Evolutionary conservation across 305 asterid species (phyloP).

Genomic region (Ilex paraguariensis): DNA sequence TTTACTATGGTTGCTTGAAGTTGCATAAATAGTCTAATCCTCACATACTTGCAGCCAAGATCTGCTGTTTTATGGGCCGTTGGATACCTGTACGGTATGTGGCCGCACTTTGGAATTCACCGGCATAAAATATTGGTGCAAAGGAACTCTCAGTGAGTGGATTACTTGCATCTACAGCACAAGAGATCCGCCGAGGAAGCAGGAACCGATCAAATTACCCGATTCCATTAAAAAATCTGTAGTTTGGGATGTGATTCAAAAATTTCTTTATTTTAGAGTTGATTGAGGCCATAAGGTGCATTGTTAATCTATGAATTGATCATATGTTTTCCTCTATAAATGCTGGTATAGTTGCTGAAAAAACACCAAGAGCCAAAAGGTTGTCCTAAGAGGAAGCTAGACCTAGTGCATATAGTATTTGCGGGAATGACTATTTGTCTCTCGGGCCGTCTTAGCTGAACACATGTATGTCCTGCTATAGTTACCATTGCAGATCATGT

Average conservation of each 20-base stretch:
- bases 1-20: too few species aligned
- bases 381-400: constrained; percentile 18
- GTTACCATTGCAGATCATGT: too few species aligned
- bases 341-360: constrained; percentile 40
- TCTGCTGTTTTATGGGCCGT: constrained; percentile 60
- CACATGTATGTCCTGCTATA: constrained; percentile 41
- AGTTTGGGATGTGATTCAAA: constrained; percentile 33
- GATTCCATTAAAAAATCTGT: constrained; percentile 44
- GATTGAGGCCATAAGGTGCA: too few species aligned
- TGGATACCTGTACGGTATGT: constrained; percentile 55
- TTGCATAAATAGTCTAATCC: too few species aligned
- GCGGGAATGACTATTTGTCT: constrained; percentile 65
- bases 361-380: constrained; percentile 35
- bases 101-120: constrained; percentile 33
- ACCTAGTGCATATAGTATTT: constrained; percentile 42
- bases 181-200: constrained; percentile 53
- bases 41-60: constrained; percentile 54
- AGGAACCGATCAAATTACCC: constrained; percentile 52
- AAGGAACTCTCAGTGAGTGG: constrained; percentile 68
- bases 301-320: too few species aligned
- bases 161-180: constrained; percentile 54
- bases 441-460: constrained; percentile 63
- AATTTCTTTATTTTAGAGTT: too few species aligned
- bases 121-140: constrained; percentile 35
- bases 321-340: too few species aligned